phyloP scores from a whole-genome alignment of 116 monocot genomes.

The Cymodocea nodosa region DNA sequence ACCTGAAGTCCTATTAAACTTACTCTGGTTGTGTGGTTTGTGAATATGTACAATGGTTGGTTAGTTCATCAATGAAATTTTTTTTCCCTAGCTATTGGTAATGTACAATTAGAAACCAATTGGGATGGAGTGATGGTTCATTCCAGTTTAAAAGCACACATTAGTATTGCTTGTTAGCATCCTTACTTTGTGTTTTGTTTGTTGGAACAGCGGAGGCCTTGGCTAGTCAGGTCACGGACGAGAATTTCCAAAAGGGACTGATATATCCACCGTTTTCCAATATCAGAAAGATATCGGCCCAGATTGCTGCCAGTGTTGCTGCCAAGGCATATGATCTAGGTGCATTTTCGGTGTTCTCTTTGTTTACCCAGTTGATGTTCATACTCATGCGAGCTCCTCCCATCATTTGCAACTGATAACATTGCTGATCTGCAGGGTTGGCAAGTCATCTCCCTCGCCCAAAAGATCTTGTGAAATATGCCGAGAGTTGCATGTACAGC shows the following conservation, averaged over 20 bases:
- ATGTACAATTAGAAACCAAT: no score
- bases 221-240: constrained; percentile 52
- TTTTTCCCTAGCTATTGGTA: no score
- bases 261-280: constrained; percentile 77
- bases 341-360: constrained; percentile 9
- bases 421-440: constrained; percentile 20
- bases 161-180: no score
- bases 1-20: no score
- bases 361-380: no score
- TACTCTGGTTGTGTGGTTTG: no score
- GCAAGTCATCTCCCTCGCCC: constrained; percentile 82
- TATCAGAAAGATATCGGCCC: constrained; percentile 83
- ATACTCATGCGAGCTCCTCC: no score
- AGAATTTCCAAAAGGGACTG: constrained; percentile 55
- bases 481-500: constrained; percentile 97
- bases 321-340: constrained; percentile 90
- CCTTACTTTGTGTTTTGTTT: background rate
- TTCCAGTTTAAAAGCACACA: no score
- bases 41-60: no score
- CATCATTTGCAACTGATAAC: no score
- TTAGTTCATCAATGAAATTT: no score
- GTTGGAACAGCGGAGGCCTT: constrained; percentile 66
- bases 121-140: no score
- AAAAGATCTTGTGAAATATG: constrained; percentile 62
- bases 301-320: constrained; percentile 70